These are phyloP conservation scores for Exophiala calicioides DNA, from an alignment of 2,329 filamentous ascomycete species.

Conservation along the genomic window DNA sequence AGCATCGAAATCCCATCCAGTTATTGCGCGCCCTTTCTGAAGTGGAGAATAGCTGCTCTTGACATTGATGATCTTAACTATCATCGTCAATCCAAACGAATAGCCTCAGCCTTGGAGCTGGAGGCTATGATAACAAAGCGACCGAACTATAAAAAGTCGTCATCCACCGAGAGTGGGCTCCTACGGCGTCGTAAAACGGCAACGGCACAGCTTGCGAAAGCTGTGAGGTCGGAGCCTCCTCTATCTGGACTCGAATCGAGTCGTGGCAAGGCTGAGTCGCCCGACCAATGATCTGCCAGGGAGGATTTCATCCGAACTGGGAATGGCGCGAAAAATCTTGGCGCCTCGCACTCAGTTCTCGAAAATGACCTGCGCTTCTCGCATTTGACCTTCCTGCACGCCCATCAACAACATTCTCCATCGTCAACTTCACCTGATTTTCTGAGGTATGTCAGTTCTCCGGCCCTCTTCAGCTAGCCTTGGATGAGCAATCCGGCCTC, in stretches of 20 bases:
- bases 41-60: slow-evolving; percentile 8
- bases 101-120: too few species aligned
- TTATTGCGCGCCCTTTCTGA: background rate
- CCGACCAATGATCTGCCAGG: slow-evolving; percentile 1
- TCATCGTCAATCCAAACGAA: slow-evolving; percentile 16
- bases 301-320: background rate
- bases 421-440: slow-evolving; percentile 12
- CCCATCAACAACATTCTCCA: slow-evolving; percentile 20
- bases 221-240: too few species aligned
- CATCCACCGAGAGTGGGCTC: too few species aligned
- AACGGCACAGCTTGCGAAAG: too few species aligned
- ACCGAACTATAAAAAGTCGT: too few species aligned
- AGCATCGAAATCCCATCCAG: background rate
- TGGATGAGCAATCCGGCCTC: slow-evolving; percentile 30
- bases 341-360: slow-evolving; percentile 4
- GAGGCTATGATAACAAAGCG: too few species aligned
- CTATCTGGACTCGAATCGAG: background rate
- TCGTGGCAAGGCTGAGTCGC: slow-evolving; percentile 1
- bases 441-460: slow-evolving; percentile 30
- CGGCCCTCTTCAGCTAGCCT: slow-evolving; percentile 32
- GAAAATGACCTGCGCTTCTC: background rate
- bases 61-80: slow-evolving; percentile 8
- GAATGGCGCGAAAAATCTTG: slow-evolving; percentile 7
- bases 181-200: too few species aligned
- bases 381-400: slow-evolving; percentile 3